Conservation (phyloP, 2,329 filamentous ascomycete species). For the Rachicladosporium sp. region DNA sequence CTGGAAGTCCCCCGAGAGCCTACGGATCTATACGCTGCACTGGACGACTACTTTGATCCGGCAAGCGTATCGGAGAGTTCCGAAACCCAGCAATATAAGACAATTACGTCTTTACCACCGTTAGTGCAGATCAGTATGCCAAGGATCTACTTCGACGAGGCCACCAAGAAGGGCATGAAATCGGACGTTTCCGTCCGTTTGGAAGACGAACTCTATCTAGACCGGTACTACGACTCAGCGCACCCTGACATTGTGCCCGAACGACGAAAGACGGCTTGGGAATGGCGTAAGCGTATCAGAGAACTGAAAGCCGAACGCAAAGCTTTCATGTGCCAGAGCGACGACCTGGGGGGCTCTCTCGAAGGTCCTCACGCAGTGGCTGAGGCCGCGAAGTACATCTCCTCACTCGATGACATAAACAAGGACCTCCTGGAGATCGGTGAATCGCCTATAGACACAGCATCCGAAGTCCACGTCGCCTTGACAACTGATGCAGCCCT, state of each 20-base stretch:
- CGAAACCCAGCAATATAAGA: slow-evolving; percentile 48
- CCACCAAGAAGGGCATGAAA: slow-evolving; percentile 50
- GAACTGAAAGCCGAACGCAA: slow-evolving; percentile 19
- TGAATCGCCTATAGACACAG: slow-evolving; percentile 31
- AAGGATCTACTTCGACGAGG: slow-evolving; percentile 59
- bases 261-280: slow-evolving; percentile 60
- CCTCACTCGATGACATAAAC: slow-evolving; percentile 29
- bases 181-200: slow-evolving; percentile 67
- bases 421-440: slow-evolving; percentile 21
- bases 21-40: slow-evolving; percentile 65
- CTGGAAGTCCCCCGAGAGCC: slow-evolving; percentile 46
- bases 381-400: slow-evolving; percentile 31
- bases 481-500: slow-evolving; percentile 35
- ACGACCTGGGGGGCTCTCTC: slow-evolving; percentile 11
- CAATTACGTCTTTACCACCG: slow-evolving; percentile 54
- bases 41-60: slow-evolving; percentile 75
- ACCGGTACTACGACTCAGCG: slow-evolving; percentile 67
- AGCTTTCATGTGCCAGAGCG: slow-evolving; percentile 1
- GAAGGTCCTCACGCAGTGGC: slow-evolving; percentile 17
- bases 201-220: slow-evolving; percentile 71
- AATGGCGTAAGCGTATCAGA: slow-evolving; percentile 51
- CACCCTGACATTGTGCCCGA: slow-evolving; percentile 47
- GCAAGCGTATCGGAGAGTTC: slow-evolving; percentile 54
- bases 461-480: slow-evolving; percentile 27
- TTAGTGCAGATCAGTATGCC: slow-evolving; percentile 85